These are phyloP conservation scores for Populus alba DNA, from an alignment of 345 rosid genomes.

Conservation along the genomic window DNA sequence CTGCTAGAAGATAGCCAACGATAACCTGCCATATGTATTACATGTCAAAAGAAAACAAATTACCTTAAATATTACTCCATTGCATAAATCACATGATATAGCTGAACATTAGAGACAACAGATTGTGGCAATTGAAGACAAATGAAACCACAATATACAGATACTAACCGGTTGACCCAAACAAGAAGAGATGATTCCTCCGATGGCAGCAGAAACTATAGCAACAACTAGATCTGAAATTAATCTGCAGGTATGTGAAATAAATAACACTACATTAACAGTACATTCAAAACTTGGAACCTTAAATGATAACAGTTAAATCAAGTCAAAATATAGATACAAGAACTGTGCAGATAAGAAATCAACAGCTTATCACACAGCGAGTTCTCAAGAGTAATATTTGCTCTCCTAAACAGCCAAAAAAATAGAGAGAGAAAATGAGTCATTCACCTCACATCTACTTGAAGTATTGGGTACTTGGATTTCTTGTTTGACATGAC, in stretches of 20 bases:
- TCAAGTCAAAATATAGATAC: neutral
- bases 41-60: neutral
- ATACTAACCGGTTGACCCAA: conserved; percentile 94
- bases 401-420: neutral
- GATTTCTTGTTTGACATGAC: conserved; percentile 99
- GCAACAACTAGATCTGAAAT: conserved; percentile 94
- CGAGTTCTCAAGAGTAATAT: neutral
- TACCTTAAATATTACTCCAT: neutral
- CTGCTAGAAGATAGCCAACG: conserved; percentile 98
- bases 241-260: conserved; percentile 50
- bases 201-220: conserved; percentile 98
- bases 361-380: neutral
- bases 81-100: conserved; percentile 11
- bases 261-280: neutral
- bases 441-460: conserved; percentile 75
- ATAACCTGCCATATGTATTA: conserved; percentile 51
- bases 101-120: conserved; percentile 4
- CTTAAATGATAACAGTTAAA: neutral
- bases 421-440: neutral
- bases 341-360: neutral
- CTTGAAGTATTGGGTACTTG: conserved; percentile 96
- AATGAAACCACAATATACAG: conserved; percentile 13
- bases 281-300: neutral
- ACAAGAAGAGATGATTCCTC: conserved; percentile 91
- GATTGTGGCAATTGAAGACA: conserved; percentile 12